Base-by-base conservation (phyloP, 2,329 filamentous ascomycete genomes). In the Knufia petricola region DNA sequence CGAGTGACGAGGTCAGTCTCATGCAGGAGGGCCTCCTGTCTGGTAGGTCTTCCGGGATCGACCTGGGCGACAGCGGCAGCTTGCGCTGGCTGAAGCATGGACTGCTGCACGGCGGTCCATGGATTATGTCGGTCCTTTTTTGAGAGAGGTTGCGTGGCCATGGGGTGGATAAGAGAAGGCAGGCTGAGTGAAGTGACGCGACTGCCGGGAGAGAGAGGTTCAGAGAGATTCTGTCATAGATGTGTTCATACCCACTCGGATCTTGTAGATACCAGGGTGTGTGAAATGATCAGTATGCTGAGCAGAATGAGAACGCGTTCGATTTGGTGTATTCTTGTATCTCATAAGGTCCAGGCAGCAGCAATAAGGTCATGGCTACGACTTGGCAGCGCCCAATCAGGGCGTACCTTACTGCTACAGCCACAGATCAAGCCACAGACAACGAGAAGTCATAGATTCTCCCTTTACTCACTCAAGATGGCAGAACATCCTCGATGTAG, bases 21-120 rank as follows among this genome's bases (percentile, higher is more conserved):
- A 44, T 58, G 55, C 36, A 59, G 51, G 45, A 51, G 46, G 45
- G 48, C 37, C 34, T 60, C 52, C 19, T 59, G 58, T 53, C 51
- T 56, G 42, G 52, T 58, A 38, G 55, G 47, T 50, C 49, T 56
- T 57, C 53, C 41, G 48, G 52, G 49, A 58, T 59, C 44, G 51
- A 53, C 57, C 52, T 59, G 53, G 55, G 52, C 52, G 41, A 50
- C 52, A 55, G 50, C 50, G 49, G 49, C 58, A 58, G 58, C 60
- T 55, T 61, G 46, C 59, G 58, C 59, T 60, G 60, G 60, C 55
- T 60, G 58, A 52, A 59, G 54, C 46, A 58, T 60, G 38, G 59
- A 57, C 55, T 59, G 58, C 51, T 60, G 59, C 42, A 52, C 50
- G 31, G 51, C 46, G 7, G 51, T 55, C 37, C 57, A 49, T 28